These are phyloP conservation scores for Didymella sp. DNA, from an alignment of 2,329 filamentous ascomycete species.

Conservation along the genomic window DNA sequence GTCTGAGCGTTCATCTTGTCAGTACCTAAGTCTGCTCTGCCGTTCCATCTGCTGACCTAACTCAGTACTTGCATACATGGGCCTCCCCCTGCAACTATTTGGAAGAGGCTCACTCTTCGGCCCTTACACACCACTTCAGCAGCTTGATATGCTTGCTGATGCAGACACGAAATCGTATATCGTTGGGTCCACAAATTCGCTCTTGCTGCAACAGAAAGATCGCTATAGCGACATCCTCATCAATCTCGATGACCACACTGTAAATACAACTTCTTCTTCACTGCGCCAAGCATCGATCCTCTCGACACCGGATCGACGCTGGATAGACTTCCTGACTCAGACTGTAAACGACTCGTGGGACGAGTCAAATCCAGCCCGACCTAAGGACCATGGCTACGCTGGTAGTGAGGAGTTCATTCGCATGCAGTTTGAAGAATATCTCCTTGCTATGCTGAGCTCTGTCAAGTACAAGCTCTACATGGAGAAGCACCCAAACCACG, in stretches of 20 bases:
- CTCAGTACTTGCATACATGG: conserved; percentile 86
- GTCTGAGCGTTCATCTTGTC: conserved; percentile 84
- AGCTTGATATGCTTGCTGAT: conserved; percentile 92
- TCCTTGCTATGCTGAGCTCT: conserved; percentile 84
- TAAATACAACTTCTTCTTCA: conserved; percentile 82
- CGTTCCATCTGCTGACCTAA: conserved; percentile 31
- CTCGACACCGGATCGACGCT: conserved; percentile 86
- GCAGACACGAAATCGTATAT: conserved; percentile 96
- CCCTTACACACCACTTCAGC: conserved; percentile 94
- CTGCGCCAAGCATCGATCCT: conserved; percentile 77
- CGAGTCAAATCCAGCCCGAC: conserved; percentile 81
- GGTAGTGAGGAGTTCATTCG: conserved; percentile 98
- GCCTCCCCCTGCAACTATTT: conserved; percentile 91
- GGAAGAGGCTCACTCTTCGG: conserved; percentile 96
- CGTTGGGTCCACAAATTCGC: conserved; percentile 93
- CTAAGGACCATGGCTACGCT: conserved; percentile 93
- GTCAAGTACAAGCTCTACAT: conserved; percentile 79
- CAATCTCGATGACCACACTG: conserved; percentile 87
- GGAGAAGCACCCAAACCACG: conserved; percentile 56
- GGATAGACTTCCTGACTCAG: conserved; percentile 95
- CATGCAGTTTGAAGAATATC: conserved; percentile 95
- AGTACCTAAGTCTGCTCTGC: conserved; percentile 18
- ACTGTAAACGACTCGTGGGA: conserved; percentile 98
- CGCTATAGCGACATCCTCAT: conserved; percentile 96
- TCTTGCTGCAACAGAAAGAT: conserved; percentile 92